phyloP scores from a whole-genome alignment of 345 rosid genomes.

The Linum tenue region DNA sequence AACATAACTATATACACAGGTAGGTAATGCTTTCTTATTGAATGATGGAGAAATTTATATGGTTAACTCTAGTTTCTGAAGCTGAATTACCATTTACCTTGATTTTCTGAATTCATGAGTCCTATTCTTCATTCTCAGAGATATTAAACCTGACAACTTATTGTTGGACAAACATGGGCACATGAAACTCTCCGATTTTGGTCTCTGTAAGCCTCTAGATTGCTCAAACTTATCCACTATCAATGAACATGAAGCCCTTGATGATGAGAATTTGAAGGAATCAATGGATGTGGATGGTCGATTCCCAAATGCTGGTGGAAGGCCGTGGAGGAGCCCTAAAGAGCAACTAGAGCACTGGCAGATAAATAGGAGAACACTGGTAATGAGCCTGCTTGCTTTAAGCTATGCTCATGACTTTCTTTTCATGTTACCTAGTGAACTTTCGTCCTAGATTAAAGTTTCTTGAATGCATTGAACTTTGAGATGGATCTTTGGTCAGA shows the following conservation, averaged over 20 bases:
- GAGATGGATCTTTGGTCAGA: no score
- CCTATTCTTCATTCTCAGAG: constrained; percentile 52
- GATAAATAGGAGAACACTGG: constrained; percentile 80
- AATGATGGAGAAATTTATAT: neutral
- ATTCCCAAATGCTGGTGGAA: constrained; percentile 45
- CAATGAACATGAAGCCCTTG: constrained; percentile 61
- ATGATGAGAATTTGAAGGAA: constrained; percentile 58
- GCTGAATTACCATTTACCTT: neutral
- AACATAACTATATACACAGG: constrained; percentile 90
- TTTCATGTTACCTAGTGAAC: neutral
- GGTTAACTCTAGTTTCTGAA: constrained; percentile 1
- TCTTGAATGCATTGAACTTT: no score
- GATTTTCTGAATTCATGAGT: no score
- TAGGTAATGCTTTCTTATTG: constrained; percentile 15
- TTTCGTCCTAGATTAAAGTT: neutral
- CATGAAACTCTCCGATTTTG: constrained; percentile 92
- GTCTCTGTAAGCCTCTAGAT: constrained; percentile 96
- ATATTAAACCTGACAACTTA: constrained; percentile 94
- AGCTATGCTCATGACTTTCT: neutral
- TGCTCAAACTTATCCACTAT: constrained; percentile 61
- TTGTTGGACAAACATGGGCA: constrained; percentile 85
- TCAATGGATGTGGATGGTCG: constrained; percentile 49
- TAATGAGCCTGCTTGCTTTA: constrained; percentile 17
- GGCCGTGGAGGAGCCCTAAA: constrained; percentile 66
- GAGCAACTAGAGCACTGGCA: constrained; percentile 93